phyloP scores from a whole-genome alignment of 306 rosid species.

The Sicyos baderoa region DNA sequence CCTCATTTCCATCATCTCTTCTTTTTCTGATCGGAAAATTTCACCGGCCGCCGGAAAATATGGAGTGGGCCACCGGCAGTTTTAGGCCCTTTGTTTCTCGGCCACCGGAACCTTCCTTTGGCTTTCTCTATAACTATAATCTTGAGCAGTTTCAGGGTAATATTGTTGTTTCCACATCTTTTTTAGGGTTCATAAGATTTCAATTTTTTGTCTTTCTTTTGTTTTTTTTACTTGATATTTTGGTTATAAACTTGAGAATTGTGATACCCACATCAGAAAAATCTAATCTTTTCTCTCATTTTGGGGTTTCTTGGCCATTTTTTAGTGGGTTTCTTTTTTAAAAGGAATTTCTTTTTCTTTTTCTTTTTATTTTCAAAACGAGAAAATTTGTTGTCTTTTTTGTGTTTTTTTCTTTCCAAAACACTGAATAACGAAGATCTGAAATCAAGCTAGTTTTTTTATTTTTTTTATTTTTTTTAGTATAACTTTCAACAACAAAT shows the following conservation, averaged over 20 bases:
- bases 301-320: background rate
- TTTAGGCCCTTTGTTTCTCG: constrained; percentile 47
- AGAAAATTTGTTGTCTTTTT: background rate
- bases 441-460: background rate
- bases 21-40: background rate
- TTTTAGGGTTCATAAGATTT: background rate
- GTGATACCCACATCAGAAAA: constrained; percentile 1
- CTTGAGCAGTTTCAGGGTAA: constrained; percentile 23
- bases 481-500: no score
- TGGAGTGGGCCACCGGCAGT: constrained; percentile 80
- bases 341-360: background rate
- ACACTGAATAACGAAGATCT: background rate
- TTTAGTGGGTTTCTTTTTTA: background rate
- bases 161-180: no score
- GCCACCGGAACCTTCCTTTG: constrained; percentile 23
- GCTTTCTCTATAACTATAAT: constrained; percentile 21
- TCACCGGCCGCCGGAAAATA: constrained; percentile 17
- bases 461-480: no score
- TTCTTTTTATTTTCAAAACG: background rate
- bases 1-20: constrained; percentile 1
- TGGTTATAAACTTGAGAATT: background rate
- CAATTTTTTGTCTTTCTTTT: background rate
- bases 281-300: background rate
- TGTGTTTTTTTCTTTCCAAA: background rate
- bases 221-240: background rate